These are phyloP conservation scores for Colletotrichum tanaceti DNA, from an alignment of 2,329 filamentous ascomycete genomes.

Conservation along the genomic window DNA sequence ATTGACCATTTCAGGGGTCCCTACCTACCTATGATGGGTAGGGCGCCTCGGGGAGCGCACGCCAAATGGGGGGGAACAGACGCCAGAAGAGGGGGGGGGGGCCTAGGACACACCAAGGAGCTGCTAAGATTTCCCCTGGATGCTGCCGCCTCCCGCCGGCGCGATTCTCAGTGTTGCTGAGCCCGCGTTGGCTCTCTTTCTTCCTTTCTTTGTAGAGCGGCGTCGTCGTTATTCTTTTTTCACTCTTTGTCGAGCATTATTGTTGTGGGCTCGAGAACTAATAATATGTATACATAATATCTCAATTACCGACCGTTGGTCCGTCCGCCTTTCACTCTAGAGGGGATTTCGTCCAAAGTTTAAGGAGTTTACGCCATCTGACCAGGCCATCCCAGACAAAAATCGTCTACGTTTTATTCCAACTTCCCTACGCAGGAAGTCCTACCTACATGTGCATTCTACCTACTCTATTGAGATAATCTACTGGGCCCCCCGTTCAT, in stretches of 20 bases:
- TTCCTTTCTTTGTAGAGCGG: constrained; percentile 17
- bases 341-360: constrained; percentile 23
- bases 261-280: background rate
- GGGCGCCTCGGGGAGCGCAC: constrained; percentile 31
- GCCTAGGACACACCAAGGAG: constrained; percentile 22
- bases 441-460: background rate
- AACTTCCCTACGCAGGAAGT: constrained; percentile 31
- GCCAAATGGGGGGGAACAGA: constrained; percentile 10
- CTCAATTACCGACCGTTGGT: background rate
- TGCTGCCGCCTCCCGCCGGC: constrained; percentile 22
- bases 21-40: constrained; percentile 23
- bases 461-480: constrained; percentile 6
- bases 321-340: background rate
- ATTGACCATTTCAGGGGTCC: constrained; percentile 33
- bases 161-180: background rate
- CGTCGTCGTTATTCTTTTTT: background rate
- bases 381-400: constrained; percentile 34
- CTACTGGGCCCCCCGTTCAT: constrained; percentile 8
- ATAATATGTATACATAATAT: no score
- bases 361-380: constrained; percentile 9
- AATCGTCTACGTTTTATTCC: constrained; percentile 20
- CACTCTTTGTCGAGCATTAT: constrained; percentile 12
- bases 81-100: background rate
- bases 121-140: constrained; percentile 31
- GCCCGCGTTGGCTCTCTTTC: background rate